Percentiles rank a stretch among this genome's conserved stretches.
Conservation (phyloP, 1,284 basidiomycete species). For the Naganishia sp. region DNA sequence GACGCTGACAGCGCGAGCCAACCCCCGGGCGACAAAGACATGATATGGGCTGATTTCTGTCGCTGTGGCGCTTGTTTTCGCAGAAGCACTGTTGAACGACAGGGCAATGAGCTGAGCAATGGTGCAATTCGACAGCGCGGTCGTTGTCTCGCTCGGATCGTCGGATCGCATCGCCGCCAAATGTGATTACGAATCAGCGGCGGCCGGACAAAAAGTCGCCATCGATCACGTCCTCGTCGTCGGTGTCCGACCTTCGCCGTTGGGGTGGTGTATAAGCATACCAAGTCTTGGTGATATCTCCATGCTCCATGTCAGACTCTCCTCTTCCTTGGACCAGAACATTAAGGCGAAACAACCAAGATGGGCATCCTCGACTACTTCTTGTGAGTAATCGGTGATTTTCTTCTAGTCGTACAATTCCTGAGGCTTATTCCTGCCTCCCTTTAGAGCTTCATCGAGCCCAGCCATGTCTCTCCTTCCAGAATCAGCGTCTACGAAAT, state of each 20-base stretch:
- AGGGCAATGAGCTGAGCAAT: no score
- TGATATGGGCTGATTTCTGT: neutral
- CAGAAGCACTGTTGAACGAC: no score
- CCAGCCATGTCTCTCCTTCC: constrained; percentile 14
- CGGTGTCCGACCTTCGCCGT: neutral
- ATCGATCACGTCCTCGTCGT: constrained; percentile 11
- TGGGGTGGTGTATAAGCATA: constrained; percentile 10
- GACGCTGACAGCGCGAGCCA: constrained; percentile 19
- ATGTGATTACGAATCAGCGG: constrained; percentile 18
- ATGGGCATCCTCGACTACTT: constrained; percentile 23
- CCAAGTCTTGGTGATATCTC: neutral
- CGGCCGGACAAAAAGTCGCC: constrained; percentile 17
- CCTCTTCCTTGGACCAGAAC: no score
- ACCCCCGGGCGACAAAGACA: neutral
- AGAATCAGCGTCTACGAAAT: neutral
- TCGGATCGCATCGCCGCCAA: neutral
- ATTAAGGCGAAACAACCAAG: no score
- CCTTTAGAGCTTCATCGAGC: neutral
- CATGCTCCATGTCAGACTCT: neutral
- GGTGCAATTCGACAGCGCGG: no score
- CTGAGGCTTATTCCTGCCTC: neutral
- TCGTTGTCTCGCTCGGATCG: no score
- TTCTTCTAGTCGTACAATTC: neutral
- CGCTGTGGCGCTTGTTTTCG: no score
- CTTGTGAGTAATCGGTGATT: constrained; percentile 17